Evolutionary conservation across 2,329 filamentous ascomycete species (phyloP), one percentile per base, ranked within the genome.

Genomic region (Apiospora malaysiana): DNA sequence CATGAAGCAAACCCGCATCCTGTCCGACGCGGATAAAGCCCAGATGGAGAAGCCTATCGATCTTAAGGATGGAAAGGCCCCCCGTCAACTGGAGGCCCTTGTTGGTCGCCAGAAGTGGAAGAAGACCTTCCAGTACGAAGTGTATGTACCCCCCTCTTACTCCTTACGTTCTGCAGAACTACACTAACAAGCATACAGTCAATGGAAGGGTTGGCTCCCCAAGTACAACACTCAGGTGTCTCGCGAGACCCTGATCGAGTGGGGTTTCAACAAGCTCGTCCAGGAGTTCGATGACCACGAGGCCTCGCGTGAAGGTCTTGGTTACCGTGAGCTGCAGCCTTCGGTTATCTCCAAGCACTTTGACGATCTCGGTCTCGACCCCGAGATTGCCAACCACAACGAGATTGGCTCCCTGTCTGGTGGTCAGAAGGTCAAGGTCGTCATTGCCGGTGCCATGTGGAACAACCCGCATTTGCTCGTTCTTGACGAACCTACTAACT

Each of bases 251-350:
- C 88, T 99, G 27, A 80, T 92, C 12, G 91, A 95, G 71, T 90
- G 92, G 71, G 96, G 96, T 27, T 99, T 97, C 85, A 87, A 89
- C 84, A 99, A 99, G 86, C 87, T 98, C 73, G 89, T 99, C 59
- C 96, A 99, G 81, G 96, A 99, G 82, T 99, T 98, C 75, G 97
- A 99, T 78, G 96, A 99, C 81, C 95, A 98, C 85, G 96, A 99
- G 85, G 93, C 96, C 21, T 97, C 95, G n/a, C 93, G 96, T 79
- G 96, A 99, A 83, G 96, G 96, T 89, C 91, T 99, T 47, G 95
- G 96, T 75, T 99, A 96, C 89, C 94, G 96, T 80, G 90, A 95
- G 77, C 90, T 99, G 70, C 94, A 97, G 80, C 95, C 95, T 67
- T 93, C 95, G 78, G 90, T 97, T 79, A 98, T 99, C 83, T 93